These are phyloP conservation scores for Fistulinella prunicolor DNA, from an alignment of 768 basidiomycete species.

Conservation along the genomic window DNA sequence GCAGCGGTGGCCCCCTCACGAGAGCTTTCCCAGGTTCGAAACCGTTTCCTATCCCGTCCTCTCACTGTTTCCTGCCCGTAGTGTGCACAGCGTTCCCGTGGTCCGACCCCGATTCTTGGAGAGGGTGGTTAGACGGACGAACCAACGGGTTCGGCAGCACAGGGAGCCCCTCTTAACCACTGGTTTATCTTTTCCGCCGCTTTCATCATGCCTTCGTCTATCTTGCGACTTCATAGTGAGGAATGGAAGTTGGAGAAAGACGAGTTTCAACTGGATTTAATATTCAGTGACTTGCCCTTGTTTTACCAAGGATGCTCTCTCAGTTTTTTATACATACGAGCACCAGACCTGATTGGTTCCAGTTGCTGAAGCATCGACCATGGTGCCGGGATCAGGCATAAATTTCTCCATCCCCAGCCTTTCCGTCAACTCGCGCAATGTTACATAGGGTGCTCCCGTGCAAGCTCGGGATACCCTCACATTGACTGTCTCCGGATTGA, in stretches of 20 bases:
- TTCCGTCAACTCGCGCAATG: not conserved
- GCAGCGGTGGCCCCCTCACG: too few relatives aligned
- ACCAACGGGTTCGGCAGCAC: too few relatives aligned
- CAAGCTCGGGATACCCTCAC: constrained; percentile 57
- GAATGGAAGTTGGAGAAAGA: not conserved
- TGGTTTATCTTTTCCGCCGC: too few relatives aligned
- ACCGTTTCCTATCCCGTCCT: too few relatives aligned
- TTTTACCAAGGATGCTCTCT: constrained; percentile 57
- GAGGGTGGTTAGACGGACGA: too few relatives aligned
- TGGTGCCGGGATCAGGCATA: constrained; percentile 57
- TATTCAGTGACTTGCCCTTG: constrained; percentile 58
- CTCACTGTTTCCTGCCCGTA: too few relatives aligned
- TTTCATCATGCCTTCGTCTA: constrained; percentile 66
- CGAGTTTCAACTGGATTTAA: not conserved
- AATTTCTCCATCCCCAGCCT: not conserved
- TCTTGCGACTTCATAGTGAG: constrained; percentile 43
- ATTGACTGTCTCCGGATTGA: constrained; percentile 64
- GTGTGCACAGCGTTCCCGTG: too few relatives aligned
- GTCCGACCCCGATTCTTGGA: too few relatives aligned
- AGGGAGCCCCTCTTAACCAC: too few relatives aligned
- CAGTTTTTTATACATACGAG: not conserved
- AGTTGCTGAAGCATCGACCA: constrained; percentile 65
- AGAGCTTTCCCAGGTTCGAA: too few relatives aligned
- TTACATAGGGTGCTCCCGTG: constrained; percentile 64
- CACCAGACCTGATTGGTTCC: not conserved